A percentile compares a stretch with the other conserved stretches of the same genome.
These are phyloP conservation scores for Atalantia buxifolia DNA, from an alignment of 345 rosid genomes.

Conservation along the genomic window DNA sequence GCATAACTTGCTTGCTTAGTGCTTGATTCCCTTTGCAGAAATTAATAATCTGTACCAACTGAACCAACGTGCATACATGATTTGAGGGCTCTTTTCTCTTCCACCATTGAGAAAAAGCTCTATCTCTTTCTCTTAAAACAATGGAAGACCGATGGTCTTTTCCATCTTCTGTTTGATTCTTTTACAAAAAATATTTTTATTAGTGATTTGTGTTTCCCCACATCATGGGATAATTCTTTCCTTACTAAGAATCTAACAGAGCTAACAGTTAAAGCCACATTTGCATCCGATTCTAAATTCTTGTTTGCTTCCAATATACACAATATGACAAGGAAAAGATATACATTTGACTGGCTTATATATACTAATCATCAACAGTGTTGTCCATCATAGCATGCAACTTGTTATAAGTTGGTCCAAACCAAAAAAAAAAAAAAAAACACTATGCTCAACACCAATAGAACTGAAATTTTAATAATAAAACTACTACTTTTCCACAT, in stretches of 20 bases:
- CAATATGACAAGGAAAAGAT: not conserved
- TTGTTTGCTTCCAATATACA: conserved; percentile 9
- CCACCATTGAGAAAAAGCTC: conserved; percentile 23
- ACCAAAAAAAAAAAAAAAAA: too few relatives aligned
- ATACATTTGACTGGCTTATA: not conserved
- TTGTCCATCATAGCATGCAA: conserved; percentile 13
- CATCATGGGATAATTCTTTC: conserved; percentile 22
- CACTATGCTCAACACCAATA: not conserved
- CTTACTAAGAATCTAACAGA: conserved; percentile 14
- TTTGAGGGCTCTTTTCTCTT: conserved; percentile 23
- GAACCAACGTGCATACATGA: conserved; percentile 11
- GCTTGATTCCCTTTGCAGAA: conserved; percentile 13
- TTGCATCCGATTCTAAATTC: not conserved
- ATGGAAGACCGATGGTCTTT: conserved; percentile 17
- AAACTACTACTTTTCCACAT: not conserved
- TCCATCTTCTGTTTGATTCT: conserved; percentile 17
- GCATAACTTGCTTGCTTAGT: conserved; percentile 26
- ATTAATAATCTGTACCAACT: not conserved
- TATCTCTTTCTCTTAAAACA: conserved; percentile 6
- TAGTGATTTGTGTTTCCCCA: conserved; percentile 7
- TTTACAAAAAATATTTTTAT: not conserved
- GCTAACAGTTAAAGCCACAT: conserved; percentile 21
- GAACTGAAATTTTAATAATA: conserved; percentile 2
- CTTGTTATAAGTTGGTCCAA: not conserved
- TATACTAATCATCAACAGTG: conserved; percentile 7